A percentile compares a stretch with the other conserved stretches of the same genome.
These are phyloP conservation scores for Zangia roseola DNA, from an alignment of 768 basidiomycete genomes.

Conservation along the genomic window DNA sequence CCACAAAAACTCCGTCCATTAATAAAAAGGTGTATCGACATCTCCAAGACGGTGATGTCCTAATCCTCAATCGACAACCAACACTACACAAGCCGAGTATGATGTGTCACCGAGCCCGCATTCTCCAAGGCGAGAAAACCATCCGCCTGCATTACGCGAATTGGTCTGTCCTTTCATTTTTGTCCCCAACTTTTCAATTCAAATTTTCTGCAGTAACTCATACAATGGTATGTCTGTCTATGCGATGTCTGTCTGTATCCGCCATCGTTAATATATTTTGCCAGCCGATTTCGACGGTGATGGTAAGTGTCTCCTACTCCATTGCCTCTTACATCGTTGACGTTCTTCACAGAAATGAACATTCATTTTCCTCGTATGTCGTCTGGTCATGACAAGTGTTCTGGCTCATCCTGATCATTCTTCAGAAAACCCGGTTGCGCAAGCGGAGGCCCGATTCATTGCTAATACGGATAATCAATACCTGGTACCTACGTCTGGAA, in stretches of 20 bases:
- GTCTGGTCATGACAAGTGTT: neutral
- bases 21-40: constrained; percentile 99
- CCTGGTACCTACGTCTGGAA: constrained; percentile 97
- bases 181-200: constrained; percentile 5
- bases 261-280: constrained; percentile 8
- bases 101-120: constrained; percentile 96
- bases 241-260: constrained; percentile 1
- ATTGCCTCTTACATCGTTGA: constrained; percentile 2
- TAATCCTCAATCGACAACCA: constrained; percentile 96
- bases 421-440: constrained; percentile 89
- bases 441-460: constrained; percentile 90
- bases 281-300: constrained; percentile 92
- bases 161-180: constrained; percentile 57
- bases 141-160: constrained; percentile 99
- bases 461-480: constrained; percentile 99
- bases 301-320: constrained; percentile 43
- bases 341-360: constrained; percentile 80
- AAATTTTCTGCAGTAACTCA: constrained; percentile 67
- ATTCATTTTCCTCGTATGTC: constrained; percentile 95
- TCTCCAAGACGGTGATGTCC: constrained; percentile 88
- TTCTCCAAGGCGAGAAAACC: constrained; percentile 94
- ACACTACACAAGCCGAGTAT: constrained; percentile 99
- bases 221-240: constrained; percentile 73
- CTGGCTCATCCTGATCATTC: neutral
- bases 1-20: constrained; percentile 73